These are phyloP conservation scores for Sordaria brevicollis DNA, from an alignment of 495 filamentous ascomycete species.

Conservation along the genomic window DNA sequence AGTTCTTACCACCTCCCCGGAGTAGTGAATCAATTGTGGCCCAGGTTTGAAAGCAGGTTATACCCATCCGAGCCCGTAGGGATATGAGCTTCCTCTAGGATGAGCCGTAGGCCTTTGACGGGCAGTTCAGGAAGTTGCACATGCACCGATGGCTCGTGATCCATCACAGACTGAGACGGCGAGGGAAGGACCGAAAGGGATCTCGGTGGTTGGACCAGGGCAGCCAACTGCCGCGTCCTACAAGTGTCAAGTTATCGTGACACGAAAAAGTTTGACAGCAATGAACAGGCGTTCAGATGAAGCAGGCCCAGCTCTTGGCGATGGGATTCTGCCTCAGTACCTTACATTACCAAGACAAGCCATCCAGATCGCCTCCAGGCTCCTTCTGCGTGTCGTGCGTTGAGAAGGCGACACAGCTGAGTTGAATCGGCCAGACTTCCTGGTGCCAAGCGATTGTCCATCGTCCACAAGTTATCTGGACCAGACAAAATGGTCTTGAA, in stretches of 20 bases:
- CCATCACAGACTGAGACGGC: neutral
- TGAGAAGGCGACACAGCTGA: neutral
- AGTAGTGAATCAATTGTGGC: neutral
- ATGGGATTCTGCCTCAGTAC: conserved; percentile 15
- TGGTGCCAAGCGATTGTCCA: neutral
- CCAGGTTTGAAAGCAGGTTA: neutral
- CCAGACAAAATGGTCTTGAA: neutral
- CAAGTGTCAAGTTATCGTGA: neutral
- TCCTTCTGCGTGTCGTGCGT: neutral
- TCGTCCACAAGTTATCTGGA: neutral
- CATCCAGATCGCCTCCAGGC: conserved; percentile 4
- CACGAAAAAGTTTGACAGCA: neutral
- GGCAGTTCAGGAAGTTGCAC: neutral
- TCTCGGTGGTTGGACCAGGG: neutral
- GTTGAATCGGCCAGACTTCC: neutral
- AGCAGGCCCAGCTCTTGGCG: conserved; percentile 21
- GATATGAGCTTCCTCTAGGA: neutral
- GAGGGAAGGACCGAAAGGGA: conserved; percentile 1
- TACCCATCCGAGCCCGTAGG: neutral
- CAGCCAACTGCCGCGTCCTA: neutral
- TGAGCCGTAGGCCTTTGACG: conserved; percentile 2
- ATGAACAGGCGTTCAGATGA: conserved; percentile 7
- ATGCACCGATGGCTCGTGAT: neutral
- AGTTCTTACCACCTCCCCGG: neutral
- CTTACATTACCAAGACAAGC: conserved; percentile 15